Evolutionary conservation across 1,284 basidiomycete genomes (phyloP), one percentile per base, ranked within the genome.

Genomic region (Ganoderma lucidum): DNA sequence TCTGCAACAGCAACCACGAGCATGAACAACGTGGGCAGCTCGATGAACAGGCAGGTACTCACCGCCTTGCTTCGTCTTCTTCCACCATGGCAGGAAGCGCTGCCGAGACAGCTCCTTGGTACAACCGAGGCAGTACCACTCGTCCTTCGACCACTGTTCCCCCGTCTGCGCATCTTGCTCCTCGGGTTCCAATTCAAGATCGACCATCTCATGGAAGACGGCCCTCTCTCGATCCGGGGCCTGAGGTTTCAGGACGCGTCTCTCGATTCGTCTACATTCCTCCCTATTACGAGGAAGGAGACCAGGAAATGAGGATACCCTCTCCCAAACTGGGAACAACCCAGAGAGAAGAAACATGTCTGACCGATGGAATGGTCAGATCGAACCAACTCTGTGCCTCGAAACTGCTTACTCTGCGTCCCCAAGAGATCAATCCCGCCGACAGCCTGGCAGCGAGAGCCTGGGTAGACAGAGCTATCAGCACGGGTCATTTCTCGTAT

Each of bases 61-160:
- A 79, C 78, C 55, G 62, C 70, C 55, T 37, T 37, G 45, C 66
- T 76, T 77, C 41, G 65, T 69, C 35, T 70, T 64, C 30, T 72
- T 64, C 76, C 77, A 78, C 79, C 78, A 80, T 17, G 45, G 35
- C 71, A 72, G 69, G 28, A 78, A 70, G 9, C 75, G 74, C 32
- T 69, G 45, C 48, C 61, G 68, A 66, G 74, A 68, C n/a, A 80
- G 70, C 6, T 66, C 58, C 23, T 62, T 64, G 58, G 79, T 62
- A 64, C 79, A 80, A 12, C 60, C 64, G 0, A 71, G 35, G 70
- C 79, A 80, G 70, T 79, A 78, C 77, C 77, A 79, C 30, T 70
- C 68, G 35, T 78, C 72, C 63, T 72, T 75, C 41, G 75, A 71
- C 76, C 76, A 78, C 0, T 65, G 63, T 23, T 65, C 72, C 8